phyloP scores from a whole-genome alignment of 352 stramenopile species.

The Pythium periplocum region DNA sequence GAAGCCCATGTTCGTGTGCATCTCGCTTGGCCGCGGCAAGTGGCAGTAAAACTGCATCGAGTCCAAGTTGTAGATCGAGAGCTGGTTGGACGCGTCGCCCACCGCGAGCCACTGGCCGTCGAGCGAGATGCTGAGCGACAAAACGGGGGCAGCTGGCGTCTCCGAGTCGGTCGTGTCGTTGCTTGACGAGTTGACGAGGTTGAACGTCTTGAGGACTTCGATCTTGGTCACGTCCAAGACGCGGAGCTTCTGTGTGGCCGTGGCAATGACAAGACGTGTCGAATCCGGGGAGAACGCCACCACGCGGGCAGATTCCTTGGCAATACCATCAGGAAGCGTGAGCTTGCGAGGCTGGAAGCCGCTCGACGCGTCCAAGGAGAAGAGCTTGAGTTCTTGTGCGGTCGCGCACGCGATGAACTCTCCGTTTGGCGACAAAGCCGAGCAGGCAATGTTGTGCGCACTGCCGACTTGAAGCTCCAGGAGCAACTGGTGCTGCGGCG shows the following conservation, averaged over 20 bases:
- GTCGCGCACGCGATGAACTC: slow-evolving; percentile 86
- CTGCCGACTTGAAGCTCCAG: slow-evolving; percentile 78
- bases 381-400: slow-evolving; percentile 84
- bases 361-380: slow-evolving; percentile 49
- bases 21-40: slow-evolving; percentile 53
- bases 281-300: slow-evolving; percentile 77
- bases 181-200: slow-evolving; percentile 21
- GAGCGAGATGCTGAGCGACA: slow-evolving; percentile 68
- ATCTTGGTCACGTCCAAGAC: slow-evolving; percentile 69
- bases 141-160: slow-evolving; percentile 31
- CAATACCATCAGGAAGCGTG: slow-evolving; percentile 23
- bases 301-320: slow-evolving; percentile 48
- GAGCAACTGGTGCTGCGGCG: slow-evolving; percentile 46
- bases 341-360: slow-evolving; percentile 61
- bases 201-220: slow-evolving; percentile 73
- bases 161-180: slow-evolving; percentile 11
- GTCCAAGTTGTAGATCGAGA: slow-evolving; percentile 82
- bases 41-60: slow-evolving; percentile 82
- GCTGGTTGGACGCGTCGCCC: slow-evolving; percentile 59
- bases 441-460: slow-evolving; percentile 78
- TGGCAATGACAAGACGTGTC: slow-evolving; percentile 65
- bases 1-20: slow-evolving; percentile 77
- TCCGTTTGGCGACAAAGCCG: slow-evolving; percentile 76
- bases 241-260: slow-evolving; percentile 55
- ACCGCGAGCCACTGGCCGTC: slow-evolving; percentile 80